Conservation (phyloP, 768 basidiomycete genomes). For the Mrakia blollopis region DNA sequence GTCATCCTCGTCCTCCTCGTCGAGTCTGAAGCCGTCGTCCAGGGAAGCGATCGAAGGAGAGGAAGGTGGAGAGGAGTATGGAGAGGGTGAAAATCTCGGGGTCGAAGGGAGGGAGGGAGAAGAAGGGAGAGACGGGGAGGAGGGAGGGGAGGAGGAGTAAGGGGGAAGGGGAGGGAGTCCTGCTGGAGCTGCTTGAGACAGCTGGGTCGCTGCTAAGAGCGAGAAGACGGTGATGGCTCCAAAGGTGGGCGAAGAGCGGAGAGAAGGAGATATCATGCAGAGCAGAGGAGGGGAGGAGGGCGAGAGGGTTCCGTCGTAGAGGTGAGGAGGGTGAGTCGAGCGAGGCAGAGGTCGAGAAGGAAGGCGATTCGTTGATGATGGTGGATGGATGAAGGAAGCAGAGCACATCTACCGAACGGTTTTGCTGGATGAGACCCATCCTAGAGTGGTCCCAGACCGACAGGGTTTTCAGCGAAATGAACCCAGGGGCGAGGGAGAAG, state of each 20-base stretch:
- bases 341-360: neutral
- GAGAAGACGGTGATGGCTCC: neutral
- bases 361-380: too few relatives aligned
- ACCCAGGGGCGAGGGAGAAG: too few relatives aligned
- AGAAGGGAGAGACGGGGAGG: neutral
- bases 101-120: neutral
- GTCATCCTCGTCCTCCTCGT: neutral
- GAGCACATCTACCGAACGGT: too few relatives aligned
- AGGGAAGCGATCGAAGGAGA: neutral
- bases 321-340: neutral
- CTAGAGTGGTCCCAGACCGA: neutral
- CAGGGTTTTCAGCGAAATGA: neutral
- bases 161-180: neutral
- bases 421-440: too few relatives aligned
- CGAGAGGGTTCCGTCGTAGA: neutral
- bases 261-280: neutral
- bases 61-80: neutral
- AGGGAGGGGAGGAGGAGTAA: neutral
- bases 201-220: neutral
- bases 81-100: neutral
- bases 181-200: neutral
- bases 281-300: neutral
- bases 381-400: too few relatives aligned
- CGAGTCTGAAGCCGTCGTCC: neutral
- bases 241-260: neutral